Percentiles rank a stretch among this genome's conserved stretches.
Conservation (phyloP, 345 rosid genomes). For the Aquilaria yunnanensis region DNA sequence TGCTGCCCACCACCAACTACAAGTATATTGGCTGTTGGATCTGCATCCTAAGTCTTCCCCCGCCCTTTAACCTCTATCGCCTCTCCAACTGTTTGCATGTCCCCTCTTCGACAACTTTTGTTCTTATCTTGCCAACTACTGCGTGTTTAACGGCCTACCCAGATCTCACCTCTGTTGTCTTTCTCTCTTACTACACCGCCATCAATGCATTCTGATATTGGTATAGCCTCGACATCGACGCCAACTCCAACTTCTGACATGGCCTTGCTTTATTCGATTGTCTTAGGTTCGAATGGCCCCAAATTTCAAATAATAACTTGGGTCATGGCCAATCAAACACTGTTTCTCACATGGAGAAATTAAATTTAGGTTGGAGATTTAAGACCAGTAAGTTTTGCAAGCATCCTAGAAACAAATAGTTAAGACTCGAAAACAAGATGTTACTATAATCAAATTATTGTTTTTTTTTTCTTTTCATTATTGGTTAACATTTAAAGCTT, state of each 20-base stretch:
- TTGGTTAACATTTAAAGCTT: no score
- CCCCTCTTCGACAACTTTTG: conserved; percentile 18
- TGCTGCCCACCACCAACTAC: neutral
- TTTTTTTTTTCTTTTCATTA: no score
- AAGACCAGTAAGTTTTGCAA: no score
- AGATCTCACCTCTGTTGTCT: conserved; percentile 54
- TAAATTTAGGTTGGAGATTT: no score
- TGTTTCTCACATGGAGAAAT: no score
- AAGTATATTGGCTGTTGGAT: conserved; percentile 76
- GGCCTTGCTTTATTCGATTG: conserved; percentile 61
- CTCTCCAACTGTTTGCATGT: conserved; percentile 68
- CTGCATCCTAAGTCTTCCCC: conserved; percentile 71
- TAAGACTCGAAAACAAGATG: no score
- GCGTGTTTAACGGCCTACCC: conserved; percentile 84
- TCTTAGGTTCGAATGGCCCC: conserved; percentile 31
- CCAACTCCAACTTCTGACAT: conserved; percentile 57
- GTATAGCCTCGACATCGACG: conserved; percentile 48
- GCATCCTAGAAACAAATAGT: no score
- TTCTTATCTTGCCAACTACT: conserved; percentile 60
- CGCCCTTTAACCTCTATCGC: conserved; percentile 77
- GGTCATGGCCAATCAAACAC: conserved; percentile 52
- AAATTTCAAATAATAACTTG: conserved; percentile 38
- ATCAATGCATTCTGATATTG: conserved; percentile 72
- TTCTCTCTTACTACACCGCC: conserved; percentile 51
- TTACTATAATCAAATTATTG: no score